These are phyloP conservation scores for Russula compacta DNA, from an alignment of 768 basidiomycete species.

Conservation along the genomic window DNA sequence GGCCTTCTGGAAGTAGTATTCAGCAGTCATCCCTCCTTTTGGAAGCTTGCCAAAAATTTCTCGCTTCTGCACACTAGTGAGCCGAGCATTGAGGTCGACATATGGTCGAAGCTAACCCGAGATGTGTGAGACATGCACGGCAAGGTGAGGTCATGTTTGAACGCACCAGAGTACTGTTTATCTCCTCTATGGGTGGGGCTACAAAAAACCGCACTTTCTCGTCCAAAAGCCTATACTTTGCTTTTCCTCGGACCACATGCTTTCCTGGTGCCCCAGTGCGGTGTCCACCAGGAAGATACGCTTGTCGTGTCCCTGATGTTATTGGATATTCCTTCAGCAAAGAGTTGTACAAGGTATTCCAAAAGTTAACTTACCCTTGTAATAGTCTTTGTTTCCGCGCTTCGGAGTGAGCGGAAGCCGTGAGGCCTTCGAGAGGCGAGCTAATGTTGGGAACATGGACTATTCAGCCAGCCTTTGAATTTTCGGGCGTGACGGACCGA, in stretches of 20 bases:
- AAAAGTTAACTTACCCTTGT: slow-evolving; percentile 59
- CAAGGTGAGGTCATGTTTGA: background rate
- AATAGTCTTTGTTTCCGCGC: slow-evolving; percentile 89
- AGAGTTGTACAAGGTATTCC: background rate
- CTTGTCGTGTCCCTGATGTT: slow-evolving; percentile 66
- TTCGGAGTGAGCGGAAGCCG: slow-evolving; percentile 77
- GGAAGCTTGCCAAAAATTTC: slow-evolving; percentile 30
- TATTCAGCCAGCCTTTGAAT: no score
- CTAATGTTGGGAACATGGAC: slow-evolving; percentile 22
- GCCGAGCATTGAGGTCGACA: slow-evolving; percentile 40
- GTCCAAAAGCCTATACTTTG: slow-evolving; percentile 76
- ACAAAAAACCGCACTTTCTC: slow-evolving; percentile 78
- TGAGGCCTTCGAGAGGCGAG: slow-evolving; percentile 74
- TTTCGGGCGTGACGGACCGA: no score
- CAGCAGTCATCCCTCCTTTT: slow-evolving; percentile 26
- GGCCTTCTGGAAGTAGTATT: slow-evolving; percentile 26
- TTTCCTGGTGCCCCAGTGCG: slow-evolving; percentile 85
- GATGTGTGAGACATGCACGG: background rate
- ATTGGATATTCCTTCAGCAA: background rate
- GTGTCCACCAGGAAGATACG: slow-evolving; percentile 71
- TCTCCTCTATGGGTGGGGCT: slow-evolving; percentile 62
- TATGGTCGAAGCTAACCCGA: slow-evolving; percentile 57
- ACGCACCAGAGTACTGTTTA: slow-evolving; percentile 50
- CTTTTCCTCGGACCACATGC: slow-evolving; percentile 66
- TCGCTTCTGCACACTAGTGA: slow-evolving; percentile 24